phyloP scores from a whole-genome alignment of 108 stramenopile species.

The Licmophora abbreviata region DNA sequence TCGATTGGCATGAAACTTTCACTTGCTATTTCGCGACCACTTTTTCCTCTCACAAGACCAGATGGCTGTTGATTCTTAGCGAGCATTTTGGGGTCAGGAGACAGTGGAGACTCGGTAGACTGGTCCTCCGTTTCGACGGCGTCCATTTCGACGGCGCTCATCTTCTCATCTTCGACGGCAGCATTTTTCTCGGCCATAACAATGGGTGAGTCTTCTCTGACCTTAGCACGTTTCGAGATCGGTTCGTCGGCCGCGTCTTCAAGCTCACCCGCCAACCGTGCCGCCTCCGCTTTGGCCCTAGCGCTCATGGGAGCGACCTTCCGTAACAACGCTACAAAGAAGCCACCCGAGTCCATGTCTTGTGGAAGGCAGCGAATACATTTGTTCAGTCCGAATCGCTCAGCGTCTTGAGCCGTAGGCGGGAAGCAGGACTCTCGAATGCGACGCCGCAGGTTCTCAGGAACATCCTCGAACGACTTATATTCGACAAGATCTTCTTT shows the following conservation, averaged over 20 bases:
- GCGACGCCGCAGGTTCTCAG: slow-evolving; percentile 37
- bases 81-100: background rate
- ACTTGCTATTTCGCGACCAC: slow-evolving; percentile 27
- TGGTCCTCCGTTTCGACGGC: slow-evolving; percentile 14
- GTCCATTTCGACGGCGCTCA: background rate
- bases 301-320: slow-evolving; percentile 72
- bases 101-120: background rate
- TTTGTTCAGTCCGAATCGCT: slow-evolving; percentile 61
- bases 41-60: background rate
- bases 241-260: slow-evolving; percentile 10
- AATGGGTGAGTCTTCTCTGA: slow-evolving; percentile 1
- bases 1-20: slow-evolving; percentile 67
- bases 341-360: slow-evolving; percentile 97
- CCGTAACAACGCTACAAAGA: slow-evolving; percentile 90
- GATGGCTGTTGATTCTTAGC: slow-evolving; percentile 4
- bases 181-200: background rate
- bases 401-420: slow-evolving; percentile 79
- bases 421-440: slow-evolving; percentile 67
- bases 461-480: slow-evolving; percentile 57
- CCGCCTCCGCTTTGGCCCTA: slow-evolving; percentile 7
- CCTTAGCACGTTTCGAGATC: slow-evolving; percentile 13
- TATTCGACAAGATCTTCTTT: slow-evolving; percentile 54
- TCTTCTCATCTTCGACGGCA: slow-evolving; percentile 5
- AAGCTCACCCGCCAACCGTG: slow-evolving; percentile 4
- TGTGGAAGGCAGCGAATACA: slow-evolving; percentile 94